phyloP scores from a whole-genome alignment of 176 grass and related monocot species.

The Secale cereale region DNA sequence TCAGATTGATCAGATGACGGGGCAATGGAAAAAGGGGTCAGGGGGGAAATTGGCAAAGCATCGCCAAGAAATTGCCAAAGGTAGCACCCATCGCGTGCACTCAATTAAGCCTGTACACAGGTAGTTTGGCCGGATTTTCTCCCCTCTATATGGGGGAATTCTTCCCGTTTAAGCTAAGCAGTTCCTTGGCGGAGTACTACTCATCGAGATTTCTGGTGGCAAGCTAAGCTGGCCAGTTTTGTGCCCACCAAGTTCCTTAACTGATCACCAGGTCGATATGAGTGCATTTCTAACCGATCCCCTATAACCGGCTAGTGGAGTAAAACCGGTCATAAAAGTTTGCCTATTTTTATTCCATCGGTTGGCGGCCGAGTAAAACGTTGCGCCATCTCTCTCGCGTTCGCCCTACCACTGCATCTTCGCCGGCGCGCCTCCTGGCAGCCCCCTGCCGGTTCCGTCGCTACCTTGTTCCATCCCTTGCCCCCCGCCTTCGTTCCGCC shows the following conservation, averaged over 20 bases:
- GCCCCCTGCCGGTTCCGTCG: no score
- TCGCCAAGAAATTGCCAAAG: neutral
- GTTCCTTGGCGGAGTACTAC: neutral
- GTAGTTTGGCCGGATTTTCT: neutral
- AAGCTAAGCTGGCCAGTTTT: neutral
- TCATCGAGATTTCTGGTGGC: neutral
- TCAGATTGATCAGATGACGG: neutral
- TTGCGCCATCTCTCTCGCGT: no score
- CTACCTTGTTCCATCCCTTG: no score
- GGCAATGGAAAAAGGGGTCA: neutral
- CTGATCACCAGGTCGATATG: neutral
- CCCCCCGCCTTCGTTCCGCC: no score
- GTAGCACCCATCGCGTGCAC: slow-evolving; percentile 2
- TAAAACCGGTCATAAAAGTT: no score
- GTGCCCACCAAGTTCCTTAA: neutral
- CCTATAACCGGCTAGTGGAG: no score
- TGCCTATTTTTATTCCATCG: no score
- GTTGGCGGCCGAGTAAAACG: no score
- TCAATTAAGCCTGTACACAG: neutral
- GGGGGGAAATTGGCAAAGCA: neutral
- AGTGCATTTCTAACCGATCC: no score
- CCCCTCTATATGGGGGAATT: no score
- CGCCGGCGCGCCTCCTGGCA: no score
- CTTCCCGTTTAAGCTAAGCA: slow-evolving; percentile 11
- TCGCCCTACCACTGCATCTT: no score